Percentiles rank a stretch among this genome's conserved stretches.
Conservation (phyloP, 2,329 filamentous ascomycete species). For the Fusarium stilboides region DNA sequence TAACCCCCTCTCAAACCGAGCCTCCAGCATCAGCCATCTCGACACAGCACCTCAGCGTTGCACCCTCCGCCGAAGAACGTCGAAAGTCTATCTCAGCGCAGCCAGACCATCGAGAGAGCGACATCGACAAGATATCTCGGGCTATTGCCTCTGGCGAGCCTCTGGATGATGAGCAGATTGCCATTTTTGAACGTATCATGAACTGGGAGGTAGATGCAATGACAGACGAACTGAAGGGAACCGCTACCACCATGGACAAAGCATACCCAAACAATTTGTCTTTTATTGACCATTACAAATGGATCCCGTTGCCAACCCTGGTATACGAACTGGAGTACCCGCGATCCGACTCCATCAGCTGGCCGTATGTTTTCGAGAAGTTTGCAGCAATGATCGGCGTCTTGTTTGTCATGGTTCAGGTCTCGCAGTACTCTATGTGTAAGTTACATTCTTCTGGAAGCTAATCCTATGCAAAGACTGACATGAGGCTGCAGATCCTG, state of each 20-base stretch:
- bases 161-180: constrained; percentile 74
- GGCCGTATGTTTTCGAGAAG: constrained; percentile 83
- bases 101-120: constrained; percentile 58
- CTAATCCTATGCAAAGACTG: neutral
- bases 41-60: constrained; percentile 61
- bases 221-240: constrained; percentile 75
- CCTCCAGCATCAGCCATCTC: constrained; percentile 61
- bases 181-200: constrained; percentile 75
- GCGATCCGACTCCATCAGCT: constrained; percentile 76
- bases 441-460: constrained; percentile 13
- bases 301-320: constrained; percentile 80
- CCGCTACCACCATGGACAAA: constrained; percentile 64
- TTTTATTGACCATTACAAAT: constrained; percentile 76
- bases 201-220: constrained; percentile 76
- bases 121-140: constrained; percentile 72
- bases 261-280: constrained; percentile 80
- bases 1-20: constrained; percentile 60
- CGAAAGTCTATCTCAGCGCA: constrained; percentile 58
- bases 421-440: constrained; percentile 82
- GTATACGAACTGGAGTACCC: constrained; percentile 87
- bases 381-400: constrained; percentile 78
- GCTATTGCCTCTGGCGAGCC: constrained; percentile 74
- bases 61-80: constrained; percentile 61
- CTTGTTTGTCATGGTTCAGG: constrained; percentile 83
- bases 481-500: constrained; percentile 66